These are phyloP conservation scores for Podila clonocystis DNA, from an alignment of 192 early-diverging fungal genomes.

Conservation along the genomic window DNA sequence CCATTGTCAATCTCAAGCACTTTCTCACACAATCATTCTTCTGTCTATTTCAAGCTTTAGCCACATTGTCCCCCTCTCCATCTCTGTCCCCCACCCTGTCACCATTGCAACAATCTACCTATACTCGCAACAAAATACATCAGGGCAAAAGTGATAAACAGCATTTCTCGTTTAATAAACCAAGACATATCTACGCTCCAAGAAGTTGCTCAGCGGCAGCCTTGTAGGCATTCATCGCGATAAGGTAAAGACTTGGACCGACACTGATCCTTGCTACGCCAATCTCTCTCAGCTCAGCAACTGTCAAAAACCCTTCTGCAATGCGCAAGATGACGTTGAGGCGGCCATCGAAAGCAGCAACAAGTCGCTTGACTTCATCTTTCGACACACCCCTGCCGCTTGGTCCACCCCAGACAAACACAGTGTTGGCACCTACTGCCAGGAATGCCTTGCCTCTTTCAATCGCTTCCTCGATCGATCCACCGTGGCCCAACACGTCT, in stretches of 20 bases:
- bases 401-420: constrained; percentile 55
- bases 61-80: too few species aligned
- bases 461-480: constrained; percentile 49
- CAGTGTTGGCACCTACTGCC: constrained; percentile 51
- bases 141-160: too few species aligned
- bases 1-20: too few species aligned
- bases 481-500: constrained; percentile 34
- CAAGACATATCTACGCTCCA: constrained; percentile 1
- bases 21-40: too few species aligned
- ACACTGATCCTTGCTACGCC: constrained; percentile 41
- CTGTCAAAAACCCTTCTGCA: constrained; percentile 22
- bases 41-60: too few species aligned
- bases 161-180: not conserved
- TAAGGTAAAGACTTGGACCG: constrained; percentile 24
- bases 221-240: constrained; percentile 39
- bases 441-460: constrained; percentile 52
- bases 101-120: too few species aligned
- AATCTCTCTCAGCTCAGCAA: constrained; percentile 29
- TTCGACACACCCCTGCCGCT: constrained; percentile 18
- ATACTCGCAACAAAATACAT: too few species aligned
- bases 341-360: constrained; percentile 21
- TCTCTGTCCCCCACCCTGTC: too few species aligned
- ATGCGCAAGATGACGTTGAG: constrained; percentile 27
- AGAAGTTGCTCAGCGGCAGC: constrained; percentile 25
- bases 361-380: constrained; percentile 28